Evolutionary conservation across 257 asterid species (phyloP), one percentile per base, ranked within the genome.

Genomic region (Leptodermis oblonga): DNA sequence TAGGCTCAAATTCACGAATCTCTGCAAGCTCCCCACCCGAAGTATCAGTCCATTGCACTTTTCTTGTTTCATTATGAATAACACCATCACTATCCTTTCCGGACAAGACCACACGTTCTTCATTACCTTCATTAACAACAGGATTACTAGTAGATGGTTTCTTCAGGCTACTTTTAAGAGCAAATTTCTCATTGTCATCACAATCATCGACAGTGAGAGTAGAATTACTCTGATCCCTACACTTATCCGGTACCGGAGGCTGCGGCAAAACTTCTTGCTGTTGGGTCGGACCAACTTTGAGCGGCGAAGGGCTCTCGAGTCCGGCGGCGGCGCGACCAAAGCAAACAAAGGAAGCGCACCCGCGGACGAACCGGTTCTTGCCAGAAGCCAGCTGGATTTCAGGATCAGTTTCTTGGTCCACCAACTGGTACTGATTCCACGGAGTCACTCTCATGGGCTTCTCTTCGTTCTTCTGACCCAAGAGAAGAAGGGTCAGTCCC

Each of bases 401-500:
- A 82, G 92, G 80, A 82, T 85, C 88, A 64, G 87, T 77, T 70
- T 85, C 97, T 83, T 85, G 92, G 91, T 87, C 95, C 80, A 87
- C 97, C 96, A 88, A 87, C 86, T 87, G 97, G 89, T 91, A 94
- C 74, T 91, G 96, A 86, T 83, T 89, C 96, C 97, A 94, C 84
- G 99, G 99, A 2, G 96, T 74, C 75, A 94, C 97, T 87, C 90
- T 94, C 96, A 90, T 89, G 91, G 94, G 96, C 78, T 91, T 91
- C 78, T 87, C 95, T 83, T 87, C 96, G 80, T 69, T 79, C 81
- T 84, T 91, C 74, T 84, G 96, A 68, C 97, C 91, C 90, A 91
- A 81, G 73, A 93, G 77, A 71, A 94, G 93, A 72, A 94, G 96
- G 86, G 95, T 77, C 82, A 94, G 80, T 60, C 96, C 97, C 87